Evolutionary conservation across 495 filamentous ascomycete species (phyloP), one percentile per base, ranked within the genome.

Genomic region (Penicillium atrosanguineum): DNA sequence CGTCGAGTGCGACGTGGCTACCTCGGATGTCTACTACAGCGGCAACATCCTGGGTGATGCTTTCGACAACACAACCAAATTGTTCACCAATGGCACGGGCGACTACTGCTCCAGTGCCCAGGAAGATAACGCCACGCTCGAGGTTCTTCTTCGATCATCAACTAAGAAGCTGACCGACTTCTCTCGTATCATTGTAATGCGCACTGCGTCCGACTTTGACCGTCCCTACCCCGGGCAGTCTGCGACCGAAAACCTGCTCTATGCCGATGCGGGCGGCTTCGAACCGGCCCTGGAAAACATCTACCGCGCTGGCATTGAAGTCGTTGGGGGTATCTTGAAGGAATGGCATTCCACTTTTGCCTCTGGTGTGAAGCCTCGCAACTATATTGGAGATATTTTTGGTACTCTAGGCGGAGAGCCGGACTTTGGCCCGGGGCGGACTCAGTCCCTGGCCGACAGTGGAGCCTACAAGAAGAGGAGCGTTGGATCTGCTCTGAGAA

Each of bases 321-420:
- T 91, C 14, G 81, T 90, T 3, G 62, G 83, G 52, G 87, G 86
- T 1, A 87, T 91, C 52, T 31, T 89, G 23, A 48, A 58, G 0
- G 74, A 65, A 1, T 91, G 88, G 87, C 56, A 84, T 5, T 56
- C 50, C 15, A 83, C 68, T 0, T 91, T 86, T 55, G 63, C 72
- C 23, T 50, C 59, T 19, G 87, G 88, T 12, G 66, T 90, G 45
- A 76, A 80, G 64, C 69, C 86, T 0, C 71, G 50, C 15, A 91
- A 90, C 60, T 90, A 90, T 54, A 73, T 91, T 29, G 88, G 88
- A 7, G 85, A 90, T 63, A 83, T 89, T 46, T 83, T 87, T 50
- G 87, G 86, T 8, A 81, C 80, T 7, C 57, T 89, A 36, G 85
- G 87, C 14, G 85, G 84, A 6, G 60, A 60, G 23, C 86, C 86